A percentile compares a stretch with the other conserved stretches of the same genome.
These are phyloP conservation scores for Wickerhamomyces rabaulensis DNA, from an alignment of 805 yeast genomes.

Conservation along the genomic window DNA sequence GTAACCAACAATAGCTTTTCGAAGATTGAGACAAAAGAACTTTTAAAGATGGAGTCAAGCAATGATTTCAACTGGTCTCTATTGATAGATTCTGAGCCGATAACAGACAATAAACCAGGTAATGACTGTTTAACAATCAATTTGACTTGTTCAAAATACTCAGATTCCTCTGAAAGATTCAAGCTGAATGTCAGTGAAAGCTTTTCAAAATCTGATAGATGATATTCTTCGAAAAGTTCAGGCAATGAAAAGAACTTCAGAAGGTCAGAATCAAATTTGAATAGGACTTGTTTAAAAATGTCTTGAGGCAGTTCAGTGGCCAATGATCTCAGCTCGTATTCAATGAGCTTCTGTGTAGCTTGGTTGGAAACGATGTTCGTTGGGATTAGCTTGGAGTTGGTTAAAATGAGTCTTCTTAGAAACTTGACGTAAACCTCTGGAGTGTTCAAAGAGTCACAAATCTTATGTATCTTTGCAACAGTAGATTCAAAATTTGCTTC, in stretches of 20 bases:
- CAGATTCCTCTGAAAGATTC: constrained; percentile 3
- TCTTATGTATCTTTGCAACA: constrained; percentile 40
- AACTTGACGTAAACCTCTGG: constrained; percentile 30
- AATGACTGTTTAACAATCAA: constrained; percentile 8
- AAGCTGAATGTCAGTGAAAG: constrained; percentile 15
- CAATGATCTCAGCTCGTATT: constrained; percentile 20
- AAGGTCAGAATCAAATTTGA: constrained; percentile 23
- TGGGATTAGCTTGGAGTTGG: constrained; percentile 23
- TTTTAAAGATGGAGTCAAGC: neutral
- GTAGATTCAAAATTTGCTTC: constrained; percentile 35
- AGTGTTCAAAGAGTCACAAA: constrained; percentile 31
- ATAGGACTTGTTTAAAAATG: constrained; percentile 8
- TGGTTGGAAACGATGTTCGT: constrained; percentile 17
- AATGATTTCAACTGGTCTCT: neutral
- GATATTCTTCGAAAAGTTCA: constrained; percentile 26
- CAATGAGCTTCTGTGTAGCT: constrained; percentile 16
- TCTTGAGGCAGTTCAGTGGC: constrained; percentile 11
- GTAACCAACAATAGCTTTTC: constrained; percentile 8
- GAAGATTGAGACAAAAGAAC: constrained; percentile 3
- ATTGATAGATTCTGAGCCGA: neutral
- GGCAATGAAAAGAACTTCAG: constrained; percentile 25
- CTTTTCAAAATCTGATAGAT: constrained; percentile 20
- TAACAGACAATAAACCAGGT: constrained; percentile 7
- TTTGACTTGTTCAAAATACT: constrained; percentile 8
- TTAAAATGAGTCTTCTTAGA: constrained; percentile 27